Conservation (phyloP, 352 stramenopile genomes). For the Phytophthora pini region DNA sequence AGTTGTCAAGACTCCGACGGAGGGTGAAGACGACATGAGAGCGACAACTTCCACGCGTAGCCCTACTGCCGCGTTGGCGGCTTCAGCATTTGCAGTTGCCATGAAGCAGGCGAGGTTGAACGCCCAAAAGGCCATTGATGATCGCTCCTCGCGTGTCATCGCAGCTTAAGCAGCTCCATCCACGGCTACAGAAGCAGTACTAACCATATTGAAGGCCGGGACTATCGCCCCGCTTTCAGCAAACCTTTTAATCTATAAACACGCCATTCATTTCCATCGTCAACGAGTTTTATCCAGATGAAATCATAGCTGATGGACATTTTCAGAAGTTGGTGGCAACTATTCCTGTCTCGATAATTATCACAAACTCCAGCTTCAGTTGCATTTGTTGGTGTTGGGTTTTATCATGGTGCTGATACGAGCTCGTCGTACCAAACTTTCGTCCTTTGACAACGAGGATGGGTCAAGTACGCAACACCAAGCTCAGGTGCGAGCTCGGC, state of each 20-base stretch:
- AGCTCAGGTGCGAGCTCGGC: constrained; percentile 17
- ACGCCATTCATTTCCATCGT: constrained; percentile 14
- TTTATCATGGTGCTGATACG: constrained; percentile 26
- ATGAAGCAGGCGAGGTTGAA: constrained; percentile 84
- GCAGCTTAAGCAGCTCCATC: constrained; percentile 21
- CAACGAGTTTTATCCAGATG: neutral
- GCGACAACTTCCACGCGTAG: constrained; percentile 34
- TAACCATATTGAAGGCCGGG: constrained; percentile 12
- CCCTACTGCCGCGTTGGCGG: constrained; percentile 55
- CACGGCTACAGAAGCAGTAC: constrained; percentile 29
- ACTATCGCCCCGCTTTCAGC: neutral
- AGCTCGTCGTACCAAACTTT: constrained; percentile 16
- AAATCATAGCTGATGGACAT: neutral
- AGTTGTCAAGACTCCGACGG: constrained; percentile 22
- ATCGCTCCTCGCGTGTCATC: constrained; percentile 48
- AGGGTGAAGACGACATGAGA: constrained; percentile 30
- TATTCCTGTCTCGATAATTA: constrained; percentile 22
- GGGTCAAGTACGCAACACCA: constrained; percentile 16
- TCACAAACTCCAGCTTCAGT: neutral
- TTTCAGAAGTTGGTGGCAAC: constrained; percentile 2
- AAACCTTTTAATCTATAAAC: constrained; percentile 43
- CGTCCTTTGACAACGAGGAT: constrained; percentile 21
- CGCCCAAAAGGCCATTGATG: constrained; percentile 66
- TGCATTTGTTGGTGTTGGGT: constrained; percentile 6
- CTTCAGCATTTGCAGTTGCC: constrained; percentile 73